Conservation (phyloP, 2,329 filamentous ascomycete genomes). For the Sporothrix dimorphospora region DNA sequence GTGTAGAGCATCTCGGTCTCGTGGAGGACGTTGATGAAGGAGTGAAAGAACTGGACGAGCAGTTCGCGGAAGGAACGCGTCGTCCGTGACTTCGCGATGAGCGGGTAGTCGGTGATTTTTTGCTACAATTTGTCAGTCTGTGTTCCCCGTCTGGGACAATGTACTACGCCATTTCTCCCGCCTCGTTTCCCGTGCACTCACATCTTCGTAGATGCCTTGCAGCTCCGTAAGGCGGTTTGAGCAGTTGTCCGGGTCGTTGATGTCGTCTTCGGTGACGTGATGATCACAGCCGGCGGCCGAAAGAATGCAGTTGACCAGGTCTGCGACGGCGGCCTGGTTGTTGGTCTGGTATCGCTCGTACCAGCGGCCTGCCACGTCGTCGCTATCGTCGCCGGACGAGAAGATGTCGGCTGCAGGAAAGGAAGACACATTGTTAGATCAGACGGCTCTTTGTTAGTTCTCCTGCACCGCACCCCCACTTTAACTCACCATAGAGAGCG, state of each 20-base stretch:
- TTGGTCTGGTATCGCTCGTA: slow-evolving; percentile 60
- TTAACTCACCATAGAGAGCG: slow-evolving; percentile 57
- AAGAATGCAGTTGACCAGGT: slow-evolving; percentile 68
- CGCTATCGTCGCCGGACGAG: slow-evolving; percentile 58
- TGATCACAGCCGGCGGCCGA: slow-evolving; percentile 79
- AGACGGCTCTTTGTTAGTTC: background rate
- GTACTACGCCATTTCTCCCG: background rate
- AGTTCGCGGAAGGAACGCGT: slow-evolving; percentile 76
- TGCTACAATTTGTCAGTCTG: slow-evolving; percentile 48
- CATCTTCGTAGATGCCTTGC: slow-evolving; percentile 84
- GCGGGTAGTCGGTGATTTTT: slow-evolving; percentile 86
- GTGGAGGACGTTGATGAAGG: slow-evolving; percentile 76
- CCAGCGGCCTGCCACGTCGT: slow-evolving; percentile 64
- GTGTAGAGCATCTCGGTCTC: slow-evolving; percentile 81
- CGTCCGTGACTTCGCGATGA: slow-evolving; percentile 79
- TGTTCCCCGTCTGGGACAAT: background rate
- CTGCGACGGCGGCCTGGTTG: slow-evolving; percentile 58
- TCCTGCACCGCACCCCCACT: background rate
- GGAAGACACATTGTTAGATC: background rate
- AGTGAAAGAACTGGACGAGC: slow-evolving; percentile 76
- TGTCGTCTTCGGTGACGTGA: slow-evolving; percentile 78
- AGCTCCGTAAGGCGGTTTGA: slow-evolving; percentile 77
- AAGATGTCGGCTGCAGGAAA: slow-evolving; percentile 61
- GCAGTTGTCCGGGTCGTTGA: slow-evolving; percentile 86
- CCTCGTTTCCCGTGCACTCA: slow-evolving; percentile 45